phyloP scores from a whole-genome alignment of 768 basidiomycete species.

The Scleroderma bovista region DNA sequence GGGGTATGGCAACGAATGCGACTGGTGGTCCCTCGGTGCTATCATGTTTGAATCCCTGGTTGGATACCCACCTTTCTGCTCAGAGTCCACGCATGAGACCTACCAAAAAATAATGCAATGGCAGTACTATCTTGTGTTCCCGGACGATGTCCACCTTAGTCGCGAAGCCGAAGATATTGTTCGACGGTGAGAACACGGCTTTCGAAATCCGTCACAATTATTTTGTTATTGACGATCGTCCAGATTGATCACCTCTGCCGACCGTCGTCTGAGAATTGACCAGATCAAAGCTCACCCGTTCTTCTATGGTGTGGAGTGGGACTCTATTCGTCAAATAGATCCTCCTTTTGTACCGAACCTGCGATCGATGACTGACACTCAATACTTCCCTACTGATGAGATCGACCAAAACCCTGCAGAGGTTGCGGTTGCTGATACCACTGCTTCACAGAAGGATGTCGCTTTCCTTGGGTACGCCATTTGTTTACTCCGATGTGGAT shows the following conservation, averaged over 20 bases:
- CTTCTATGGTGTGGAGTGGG: constrained; percentile 96
- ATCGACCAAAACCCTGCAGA: constrained; percentile 69
- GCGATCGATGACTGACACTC: constrained; percentile 89
- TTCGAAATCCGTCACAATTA: not conserved
- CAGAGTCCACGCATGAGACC: constrained; percentile 93
- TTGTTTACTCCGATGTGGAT: not conserved
- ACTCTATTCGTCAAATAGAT: constrained; percentile 78
- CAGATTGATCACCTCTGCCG: constrained; percentile 81
- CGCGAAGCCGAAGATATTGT: constrained; percentile 89
- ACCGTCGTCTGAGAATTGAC: constrained; percentile 72
- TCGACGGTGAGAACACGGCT: constrained; percentile 47
- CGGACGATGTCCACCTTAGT: constrained; percentile 91
- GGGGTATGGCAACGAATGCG: constrained; percentile 98
- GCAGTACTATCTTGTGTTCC: constrained; percentile 80
- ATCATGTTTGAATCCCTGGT: constrained; percentile 99
- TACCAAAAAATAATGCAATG: constrained; percentile 98
- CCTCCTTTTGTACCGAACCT: constrained; percentile 96
- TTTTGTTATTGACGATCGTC: constrained; percentile 3
- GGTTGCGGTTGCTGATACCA: constrained; percentile 30
- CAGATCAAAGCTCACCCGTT: constrained; percentile 91
- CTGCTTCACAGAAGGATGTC: constrained; percentile 48
- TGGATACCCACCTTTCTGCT: constrained; percentile 96
- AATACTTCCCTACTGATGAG: constrained; percentile 97
- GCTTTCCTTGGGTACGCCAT: constrained; percentile 58
- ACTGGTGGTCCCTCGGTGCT: constrained; percentile 99